Conservation (phyloP, 371 early-diverging fungal genomes). For the Apophysomyces sp. region DNA sequence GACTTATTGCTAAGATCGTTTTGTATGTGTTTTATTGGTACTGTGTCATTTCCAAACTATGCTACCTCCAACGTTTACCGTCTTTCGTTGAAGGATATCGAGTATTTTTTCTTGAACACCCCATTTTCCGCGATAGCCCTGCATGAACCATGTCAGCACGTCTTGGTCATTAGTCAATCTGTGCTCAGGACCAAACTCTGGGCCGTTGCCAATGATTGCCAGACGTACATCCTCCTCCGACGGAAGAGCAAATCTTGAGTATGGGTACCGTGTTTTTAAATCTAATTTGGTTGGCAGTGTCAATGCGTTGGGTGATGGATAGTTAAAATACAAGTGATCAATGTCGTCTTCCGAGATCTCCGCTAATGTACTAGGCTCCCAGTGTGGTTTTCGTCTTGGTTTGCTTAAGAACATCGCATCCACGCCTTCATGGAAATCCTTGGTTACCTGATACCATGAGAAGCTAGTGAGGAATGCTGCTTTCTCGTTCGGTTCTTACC, state of each 20-base stretch:
- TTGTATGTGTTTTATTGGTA: no score
- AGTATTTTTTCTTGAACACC: constrained; percentile 62
- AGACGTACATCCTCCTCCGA: constrained; percentile 72
- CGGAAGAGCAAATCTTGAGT: constrained; percentile 73
- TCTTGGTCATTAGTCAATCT: constrained; percentile 56
- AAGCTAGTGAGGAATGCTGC: neutral
- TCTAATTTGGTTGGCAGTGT: constrained; percentile 32
- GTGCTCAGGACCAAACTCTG: constrained; percentile 52
- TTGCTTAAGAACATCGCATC: constrained; percentile 27
- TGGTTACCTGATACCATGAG: constrained; percentile 14
- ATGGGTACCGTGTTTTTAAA: constrained; percentile 65
- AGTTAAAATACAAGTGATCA: constrained; percentile 57
- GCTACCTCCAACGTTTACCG: constrained; percentile 13
- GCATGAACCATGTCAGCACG: constrained; percentile 67
- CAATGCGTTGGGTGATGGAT: constrained; percentile 28
- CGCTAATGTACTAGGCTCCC: constrained; percentile 1
- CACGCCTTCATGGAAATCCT: constrained; percentile 39
- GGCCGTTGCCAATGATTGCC: constrained; percentile 58
- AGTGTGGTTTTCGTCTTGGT: constrained; percentile 12
- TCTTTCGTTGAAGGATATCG: constrained; percentile 66
- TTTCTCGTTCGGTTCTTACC: neutral
- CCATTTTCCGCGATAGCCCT: constrained; percentile 53
- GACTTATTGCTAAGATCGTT: no score
- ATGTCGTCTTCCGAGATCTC: constrained; percentile 48
- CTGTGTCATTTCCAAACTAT: neutral